Percentiles rank a stretch among this genome's conserved stretches.
Evolutionary conservation across 495 filamentous ascomycete genomes (phyloP).

Genomic region (Trichoderma orchidacearum): DNA sequence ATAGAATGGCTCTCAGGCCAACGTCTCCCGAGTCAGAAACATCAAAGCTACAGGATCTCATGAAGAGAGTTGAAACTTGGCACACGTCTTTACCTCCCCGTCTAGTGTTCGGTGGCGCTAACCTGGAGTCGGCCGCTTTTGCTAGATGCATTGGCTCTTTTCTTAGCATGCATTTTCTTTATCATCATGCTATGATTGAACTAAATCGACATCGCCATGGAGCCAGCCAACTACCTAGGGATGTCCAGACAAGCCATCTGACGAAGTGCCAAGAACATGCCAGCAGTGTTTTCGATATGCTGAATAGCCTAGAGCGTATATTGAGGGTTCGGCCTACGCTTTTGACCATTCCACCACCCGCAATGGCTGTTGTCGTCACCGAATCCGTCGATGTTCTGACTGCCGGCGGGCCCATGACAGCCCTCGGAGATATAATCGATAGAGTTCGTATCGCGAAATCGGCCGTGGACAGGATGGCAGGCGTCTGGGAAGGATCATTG

Average conservation of each 20-base stretch:
- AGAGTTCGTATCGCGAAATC: background rate
- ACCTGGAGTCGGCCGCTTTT: conserved; percentile 24
- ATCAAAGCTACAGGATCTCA: conserved; percentile 36
- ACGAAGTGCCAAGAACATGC: conserved; percentile 9
- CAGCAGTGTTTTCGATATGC: conserved; percentile 8
- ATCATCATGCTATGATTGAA: conserved; percentile 45
- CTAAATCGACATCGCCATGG: conserved; percentile 41
- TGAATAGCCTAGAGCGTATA: background rate
- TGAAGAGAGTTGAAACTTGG: conserved; percentile 38
- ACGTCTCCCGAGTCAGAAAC: conserved; percentile 20
- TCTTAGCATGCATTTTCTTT: conserved; percentile 46
- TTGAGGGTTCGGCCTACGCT: background rate
- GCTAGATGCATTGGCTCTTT: conserved; percentile 26
- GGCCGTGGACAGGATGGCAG: background rate
- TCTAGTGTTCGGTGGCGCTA: conserved; percentile 30
- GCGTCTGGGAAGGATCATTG: background rate
- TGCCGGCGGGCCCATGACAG: background rate
- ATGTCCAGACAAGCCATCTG: background rate
- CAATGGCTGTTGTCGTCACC: background rate
- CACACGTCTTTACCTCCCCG: conserved; percentile 28
- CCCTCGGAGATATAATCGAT: background rate
- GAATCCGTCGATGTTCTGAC: conserved; percentile 2
- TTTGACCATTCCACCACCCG: background rate
- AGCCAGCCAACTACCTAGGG: background rate
- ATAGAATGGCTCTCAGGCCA: conserved; percentile 37